Percentiles rank a stretch among this genome's conserved stretches.
These are phyloP conservation scores for Sugiyamaella chiloensis DNA, from an alignment of 805 yeast genomes.

Conservation along the genomic window DNA sequence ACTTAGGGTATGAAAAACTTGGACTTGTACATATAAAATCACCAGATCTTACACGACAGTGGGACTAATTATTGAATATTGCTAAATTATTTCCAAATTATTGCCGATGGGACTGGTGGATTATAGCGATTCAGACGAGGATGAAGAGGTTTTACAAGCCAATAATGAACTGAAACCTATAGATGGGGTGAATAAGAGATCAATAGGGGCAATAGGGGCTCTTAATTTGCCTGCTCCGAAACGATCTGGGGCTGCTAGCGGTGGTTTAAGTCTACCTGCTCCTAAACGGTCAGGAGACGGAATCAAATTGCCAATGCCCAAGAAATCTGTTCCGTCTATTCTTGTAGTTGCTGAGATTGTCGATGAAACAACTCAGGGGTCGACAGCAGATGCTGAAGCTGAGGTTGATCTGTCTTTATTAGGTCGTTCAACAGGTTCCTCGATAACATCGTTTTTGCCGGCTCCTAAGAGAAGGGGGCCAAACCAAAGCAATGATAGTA, in stretches of 20 bases:
- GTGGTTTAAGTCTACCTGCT: neutral
- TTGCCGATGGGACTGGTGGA: slow-evolving; percentile 1
- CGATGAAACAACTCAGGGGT: too few species aligned
- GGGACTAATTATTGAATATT: too few species aligned
- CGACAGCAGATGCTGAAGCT: too few species aligned
- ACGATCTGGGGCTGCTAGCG: neutral
- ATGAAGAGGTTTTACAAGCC: neutral
- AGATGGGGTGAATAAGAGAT: too few species aligned
- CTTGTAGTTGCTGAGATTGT: too few species aligned
- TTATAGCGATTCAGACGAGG: neutral
- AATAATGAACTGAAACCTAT: too few species aligned
- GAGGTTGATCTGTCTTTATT: too few species aligned
- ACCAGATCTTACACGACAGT: neutral
- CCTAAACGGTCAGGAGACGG: neutral
- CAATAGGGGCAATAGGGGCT: too few species aligned
- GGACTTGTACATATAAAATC: neutral
- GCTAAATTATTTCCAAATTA: too few species aligned
- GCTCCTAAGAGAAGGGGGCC: neutral
- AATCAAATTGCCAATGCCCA: too few species aligned
- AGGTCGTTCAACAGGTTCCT: too few species aligned
- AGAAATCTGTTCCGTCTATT: too few species aligned
- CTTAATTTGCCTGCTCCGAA: neutral
- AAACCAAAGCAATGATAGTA: neutral
- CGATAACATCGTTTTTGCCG: slow-evolving; percentile 3
- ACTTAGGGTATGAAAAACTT: neutral